Evolutionary conservation across 176 grass and related monocot species (phyloP).

Genomic region (Thalia dealbata): DNA sequence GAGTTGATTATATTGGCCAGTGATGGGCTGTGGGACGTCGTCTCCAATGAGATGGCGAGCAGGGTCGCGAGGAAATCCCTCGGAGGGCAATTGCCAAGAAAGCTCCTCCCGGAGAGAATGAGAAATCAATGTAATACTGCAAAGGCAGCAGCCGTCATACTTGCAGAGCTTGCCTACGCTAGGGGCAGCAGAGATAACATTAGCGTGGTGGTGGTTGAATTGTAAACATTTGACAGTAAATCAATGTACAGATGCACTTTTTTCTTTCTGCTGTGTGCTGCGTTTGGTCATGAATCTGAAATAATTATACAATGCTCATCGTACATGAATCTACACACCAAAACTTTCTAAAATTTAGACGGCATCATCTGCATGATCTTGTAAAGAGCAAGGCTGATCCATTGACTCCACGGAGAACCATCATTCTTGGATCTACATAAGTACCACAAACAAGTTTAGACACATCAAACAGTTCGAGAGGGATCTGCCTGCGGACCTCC

Average conservation of each 20-base stretch:
- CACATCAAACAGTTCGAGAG: slow-evolving; percentile 78
- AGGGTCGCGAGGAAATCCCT: slow-evolving; percentile 52
- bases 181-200: slow-evolving; percentile 66
- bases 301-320: too few species aligned
- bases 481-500: slow-evolving; percentile 69
- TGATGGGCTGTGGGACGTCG: slow-evolving; percentile 72
- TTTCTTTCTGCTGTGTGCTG: too few species aligned
- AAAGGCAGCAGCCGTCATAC: slow-evolving; percentile 46
- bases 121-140: slow-evolving; percentile 28
- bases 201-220: slow-evolving; percentile 56
- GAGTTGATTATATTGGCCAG: slow-evolving; percentile 79
- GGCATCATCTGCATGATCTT: slow-evolving; percentile 40
- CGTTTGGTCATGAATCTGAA: too few species aligned
- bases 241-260: not conserved
- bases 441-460: slow-evolving; percentile 74
- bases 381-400: slow-evolving; percentile 68
- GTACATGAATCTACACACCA: not conserved
- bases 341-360: slow-evolving; percentile 5
- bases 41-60: slow-evolving; percentile 48
- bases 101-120: slow-evolving; percentile 12
- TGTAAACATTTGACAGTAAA: slow-evolving; percentile 3
- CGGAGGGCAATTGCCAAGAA: slow-evolving; percentile 26
- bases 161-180: slow-evolving; percentile 43
- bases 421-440: slow-evolving; percentile 75
- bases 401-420: slow-evolving; percentile 69